Percentiles rank a stretch among this genome's conserved stretches.
Evolutionary conservation across 2,329 filamentous ascomycete genomes (phyloP).

Genomic region (Calonectria pseudoturangicola): DNA sequence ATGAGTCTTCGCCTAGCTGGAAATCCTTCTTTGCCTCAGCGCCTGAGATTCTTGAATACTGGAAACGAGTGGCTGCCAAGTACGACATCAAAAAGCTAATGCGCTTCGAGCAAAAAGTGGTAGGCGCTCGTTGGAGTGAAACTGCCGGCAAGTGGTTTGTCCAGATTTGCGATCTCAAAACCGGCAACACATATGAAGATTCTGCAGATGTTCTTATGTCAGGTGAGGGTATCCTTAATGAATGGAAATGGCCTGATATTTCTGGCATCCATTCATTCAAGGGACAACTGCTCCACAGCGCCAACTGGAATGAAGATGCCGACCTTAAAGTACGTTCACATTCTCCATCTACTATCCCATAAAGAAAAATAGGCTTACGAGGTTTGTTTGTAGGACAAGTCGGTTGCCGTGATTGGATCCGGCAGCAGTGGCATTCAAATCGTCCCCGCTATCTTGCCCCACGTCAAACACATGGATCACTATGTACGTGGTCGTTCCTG

Average conservation of each 20-base stretch:
- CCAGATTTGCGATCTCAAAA: slow-evolving; percentile 18
- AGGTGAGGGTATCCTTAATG: slow-evolving; percentile 44
- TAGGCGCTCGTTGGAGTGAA: slow-evolving; percentile 36
- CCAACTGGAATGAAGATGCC: slow-evolving; percentile 31
- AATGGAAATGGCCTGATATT: slow-evolving; percentile 67
- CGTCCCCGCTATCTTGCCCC: slow-evolving; percentile 30
- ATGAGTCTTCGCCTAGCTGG: slow-evolving; percentile 37
- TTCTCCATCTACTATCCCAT: background rate
- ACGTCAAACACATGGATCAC: slow-evolving; percentile 38
- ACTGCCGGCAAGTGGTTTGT: slow-evolving; percentile 31
- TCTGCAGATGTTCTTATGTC: slow-evolving; percentile 49
- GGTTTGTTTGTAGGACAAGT: slow-evolving; percentile 19
- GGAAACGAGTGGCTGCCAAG: slow-evolving; percentile 45
- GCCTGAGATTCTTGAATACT: slow-evolving; percentile 49
- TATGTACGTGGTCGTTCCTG: slow-evolving; percentile 40
- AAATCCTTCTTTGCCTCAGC: slow-evolving; percentile 31
- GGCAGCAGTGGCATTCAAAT: slow-evolving; percentile 42
- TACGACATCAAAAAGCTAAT: slow-evolving; percentile 45
- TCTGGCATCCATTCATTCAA: slow-evolving; percentile 69
- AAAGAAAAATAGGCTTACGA: background rate
- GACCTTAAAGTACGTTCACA: background rate
- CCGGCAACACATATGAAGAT: slow-evolving; percentile 26
- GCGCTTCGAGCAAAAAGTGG: slow-evolving; percentile 40
- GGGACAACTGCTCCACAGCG: slow-evolving; percentile 71
- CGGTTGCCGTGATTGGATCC: slow-evolving; percentile 36